Percentiles rank a stretch among this genome's conserved stretches.
Conservation (phyloP, 2,329 filamentous ascomycete genomes). For the Cladophialophora carrionii region DNA sequence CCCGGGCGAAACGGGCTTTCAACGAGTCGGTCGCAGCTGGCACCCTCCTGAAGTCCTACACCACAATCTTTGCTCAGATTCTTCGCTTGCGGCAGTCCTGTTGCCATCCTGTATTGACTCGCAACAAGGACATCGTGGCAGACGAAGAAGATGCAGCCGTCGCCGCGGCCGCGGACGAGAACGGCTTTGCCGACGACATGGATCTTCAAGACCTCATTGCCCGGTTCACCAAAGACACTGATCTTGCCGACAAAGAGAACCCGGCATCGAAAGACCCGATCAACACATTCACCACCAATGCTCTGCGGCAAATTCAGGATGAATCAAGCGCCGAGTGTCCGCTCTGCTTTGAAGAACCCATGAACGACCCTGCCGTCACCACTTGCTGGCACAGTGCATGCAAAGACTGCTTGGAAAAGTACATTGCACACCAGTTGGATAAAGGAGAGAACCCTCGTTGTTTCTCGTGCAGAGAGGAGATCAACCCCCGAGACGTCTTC, state of each 20-base stretch:
- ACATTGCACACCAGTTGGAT: slow-evolving; percentile 82
- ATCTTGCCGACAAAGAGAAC: slow-evolving; percentile 58
- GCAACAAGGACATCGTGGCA: slow-evolving; percentile 79
- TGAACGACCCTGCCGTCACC: slow-evolving; percentile 91
- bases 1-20: slow-evolving; percentile 79
- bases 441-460: slow-evolving; percentile 77
- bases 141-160: slow-evolving; percentile 78
- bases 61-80: slow-evolving; percentile 96
- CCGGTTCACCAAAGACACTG: slow-evolving; percentile 73
- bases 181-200: slow-evolving; percentile 91
- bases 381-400: slow-evolving; percentile 98
- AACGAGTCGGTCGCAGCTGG: slow-evolving; percentile 85
- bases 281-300: slow-evolving; percentile 81
- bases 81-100: slow-evolving; percentile 89
- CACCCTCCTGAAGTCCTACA: slow-evolving; percentile 92
- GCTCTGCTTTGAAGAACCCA: slow-evolving; percentile 92
- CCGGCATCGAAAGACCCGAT: slow-evolving; percentile 58
- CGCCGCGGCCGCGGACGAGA: slow-evolving; percentile 71
- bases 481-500: slow-evolving; percentile 84
- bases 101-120: slow-evolving; percentile 87
- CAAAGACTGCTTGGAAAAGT: slow-evolving; percentile 87
- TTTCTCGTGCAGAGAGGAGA: slow-evolving; percentile 83
- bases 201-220: slow-evolving; percentile 84
- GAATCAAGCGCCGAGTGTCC: slow-evolving; percentile 90
- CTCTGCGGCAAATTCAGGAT: slow-evolving; percentile 85